Base-by-base conservation (phyloP, 176 grass and related monocot genomes). In the Juncus inflexus region DNA sequence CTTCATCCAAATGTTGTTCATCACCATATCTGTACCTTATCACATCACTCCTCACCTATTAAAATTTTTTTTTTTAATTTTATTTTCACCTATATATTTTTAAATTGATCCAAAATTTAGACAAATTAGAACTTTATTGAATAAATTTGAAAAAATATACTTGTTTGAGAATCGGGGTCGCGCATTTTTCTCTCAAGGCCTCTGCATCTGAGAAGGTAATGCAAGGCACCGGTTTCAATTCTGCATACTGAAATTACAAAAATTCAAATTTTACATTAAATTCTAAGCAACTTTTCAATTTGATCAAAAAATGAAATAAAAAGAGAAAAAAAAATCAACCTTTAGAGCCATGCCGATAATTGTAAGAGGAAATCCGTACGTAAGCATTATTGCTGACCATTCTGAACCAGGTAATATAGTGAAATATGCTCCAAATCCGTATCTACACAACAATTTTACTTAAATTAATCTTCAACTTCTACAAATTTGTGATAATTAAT, bases 311-410 rank as follows among this genome's bases (percentile, higher is more conserved):
- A 50, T 49, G 15, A 12, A 9, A 15, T 35, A 56, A 50, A 73
- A 50, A 11, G 15, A 43, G 39, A 52, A 14, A 3, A 66, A 28
- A 10, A 53, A 75, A 75, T 8, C 38, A 61, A 77, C 88, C 94
- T 97, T 97, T 62, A 97, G 78, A 42, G 94, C 94, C 94, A 97
- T 92, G 75, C 94, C 94, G 19, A 97, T 97, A 77, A 97, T 89
- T 53, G 80, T 67, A 64, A 97, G 82, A 65, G 94, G 94, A 81
- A 97, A 97, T 37, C 94, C 94, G 40, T 97, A 97, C 35, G 94
- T 97, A 7, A 97, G 82, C 72, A 97, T 86, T 53, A 97, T 51
- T 42, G 94, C 94, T 9, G 94, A 97, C 88, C 94, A 97, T 57
- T 92, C 94, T 0, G 94, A 97, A 19, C 88, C 94, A 10, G 94